Conservation (phyloP, 192 early-diverging fungal species). For the Mortierella claussenii region DNA sequence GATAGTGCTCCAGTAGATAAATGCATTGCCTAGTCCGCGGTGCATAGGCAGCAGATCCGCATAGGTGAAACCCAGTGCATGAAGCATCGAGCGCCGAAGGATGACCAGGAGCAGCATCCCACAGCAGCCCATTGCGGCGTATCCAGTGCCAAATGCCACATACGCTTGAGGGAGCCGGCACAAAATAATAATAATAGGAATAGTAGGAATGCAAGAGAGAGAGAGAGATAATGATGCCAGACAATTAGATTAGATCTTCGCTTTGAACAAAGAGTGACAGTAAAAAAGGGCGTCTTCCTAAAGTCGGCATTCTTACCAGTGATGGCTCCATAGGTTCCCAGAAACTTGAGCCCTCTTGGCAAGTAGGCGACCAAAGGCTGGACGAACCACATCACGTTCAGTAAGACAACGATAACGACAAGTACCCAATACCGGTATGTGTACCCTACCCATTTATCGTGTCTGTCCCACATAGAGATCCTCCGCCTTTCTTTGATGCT, state of each 20-base stretch:
- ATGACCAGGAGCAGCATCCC: slow-evolving; percentile 30
- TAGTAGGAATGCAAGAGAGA: no score
- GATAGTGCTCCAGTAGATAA: slow-evolving; percentile 28
- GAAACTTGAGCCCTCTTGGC: slow-evolving; percentile 5
- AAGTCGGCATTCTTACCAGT: slow-evolving; percentile 22
- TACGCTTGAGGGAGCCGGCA: slow-evolving; percentile 14
- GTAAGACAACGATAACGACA: slow-evolving; percentile 2
- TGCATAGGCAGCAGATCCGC: slow-evolving; percentile 45
- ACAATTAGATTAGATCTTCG: neutral
- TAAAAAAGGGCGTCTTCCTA: no score
- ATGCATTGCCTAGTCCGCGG: slow-evolving; percentile 33
- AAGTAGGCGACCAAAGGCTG: slow-evolving; percentile 30
- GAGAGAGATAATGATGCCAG: no score
- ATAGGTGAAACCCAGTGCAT: slow-evolving; percentile 41
- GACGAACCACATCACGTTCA: slow-evolving; percentile 40
- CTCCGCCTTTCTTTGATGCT: slow-evolving; percentile 6
- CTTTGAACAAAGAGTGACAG: neutral
- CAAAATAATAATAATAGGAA: no score
- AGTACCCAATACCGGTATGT: slow-evolving; percentile 28
- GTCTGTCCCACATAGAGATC: slow-evolving; percentile 37
- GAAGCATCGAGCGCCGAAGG: slow-evolving; percentile 41
- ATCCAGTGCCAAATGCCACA: slow-evolving; percentile 28
- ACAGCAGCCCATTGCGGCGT: slow-evolving; percentile 45
- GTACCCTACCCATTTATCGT: slow-evolving; percentile 39
- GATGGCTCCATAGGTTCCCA: slow-evolving; percentile 23